Evolutionary conservation across 2,329 filamentous ascomycete species (phyloP).

Genomic region (Sodiomyces alkalinus): DNA sequence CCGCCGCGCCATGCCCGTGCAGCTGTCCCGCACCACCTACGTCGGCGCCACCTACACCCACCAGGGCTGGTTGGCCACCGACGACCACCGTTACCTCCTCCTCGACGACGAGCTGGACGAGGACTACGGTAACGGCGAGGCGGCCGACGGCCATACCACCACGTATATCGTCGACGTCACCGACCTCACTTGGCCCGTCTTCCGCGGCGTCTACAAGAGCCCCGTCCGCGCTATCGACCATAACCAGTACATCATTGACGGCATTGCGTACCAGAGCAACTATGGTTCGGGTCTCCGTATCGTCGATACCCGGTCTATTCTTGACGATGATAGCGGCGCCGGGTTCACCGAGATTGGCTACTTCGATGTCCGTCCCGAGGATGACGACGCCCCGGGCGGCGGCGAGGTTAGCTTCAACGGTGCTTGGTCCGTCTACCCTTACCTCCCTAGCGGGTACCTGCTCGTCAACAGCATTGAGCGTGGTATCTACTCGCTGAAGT

Average conservation of each 20-base stretch:
- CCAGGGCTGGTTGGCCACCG: constrained; percentile 25
- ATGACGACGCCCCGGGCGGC: constrained; percentile 19
- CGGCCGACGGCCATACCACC: constrained; percentile 23
- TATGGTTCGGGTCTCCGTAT: constrained; percentile 30
- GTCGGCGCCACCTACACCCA: constrained; percentile 33
- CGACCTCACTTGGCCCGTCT: constrained; percentile 20
- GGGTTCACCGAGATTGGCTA: constrained; percentile 24
- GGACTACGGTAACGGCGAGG: constrained; percentile 15
- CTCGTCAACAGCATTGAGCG: constrained; percentile 33
- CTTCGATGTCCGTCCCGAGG: constrained; percentile 32
- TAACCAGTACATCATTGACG: constrained; percentile 28
- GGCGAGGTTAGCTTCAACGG: constrained; percentile 22
- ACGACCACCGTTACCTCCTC: constrained; percentile 22
- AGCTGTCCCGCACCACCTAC: constrained; percentile 31
- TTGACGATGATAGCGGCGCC: constrained; percentile 21
- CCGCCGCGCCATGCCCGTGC: constrained; percentile 19
- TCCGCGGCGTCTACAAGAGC: constrained; percentile 23
- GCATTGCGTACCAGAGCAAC: constrained; percentile 27
- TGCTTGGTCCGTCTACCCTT: constrained; percentile 31
- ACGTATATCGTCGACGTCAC: constrained; percentile 34
- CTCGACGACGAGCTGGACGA: constrained; percentile 28
- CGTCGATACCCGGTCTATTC: constrained; percentile 16
- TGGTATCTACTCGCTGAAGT: constrained; percentile 27
- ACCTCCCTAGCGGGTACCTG: constrained; percentile 28
- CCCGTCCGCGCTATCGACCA: constrained; percentile 24